Base-by-base conservation (phyloP, 2,329 filamentous ascomycete species). In the Cladosporium austrohemisphaericum region DNA sequence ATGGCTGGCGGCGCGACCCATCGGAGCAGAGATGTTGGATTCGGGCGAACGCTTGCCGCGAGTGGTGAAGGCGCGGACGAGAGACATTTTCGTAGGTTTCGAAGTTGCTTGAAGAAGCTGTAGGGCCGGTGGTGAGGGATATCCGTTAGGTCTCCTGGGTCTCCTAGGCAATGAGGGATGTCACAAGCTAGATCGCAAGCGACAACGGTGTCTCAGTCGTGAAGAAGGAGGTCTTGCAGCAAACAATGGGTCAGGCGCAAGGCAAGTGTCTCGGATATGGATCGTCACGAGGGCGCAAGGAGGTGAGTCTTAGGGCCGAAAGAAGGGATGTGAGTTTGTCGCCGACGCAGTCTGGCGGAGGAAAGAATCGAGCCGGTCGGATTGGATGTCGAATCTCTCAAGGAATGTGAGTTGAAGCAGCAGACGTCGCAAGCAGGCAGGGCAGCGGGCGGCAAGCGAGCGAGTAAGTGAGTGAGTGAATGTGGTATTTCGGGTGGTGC, bases 21-120 rank as follows among this genome's bases (percentile, higher is more conserved):
- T 53, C 20, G 56, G 25, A 28, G 57, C 36, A 56, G 54, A 29
- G 65, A 67, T 57, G 56, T 53, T 40, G 45, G 55, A 52, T 29
- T 57, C 51, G 41, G 75, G 73, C 35, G 74, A 60, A 58, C 79
- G 76, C 73, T 82, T 86, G 68, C 83, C 81, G 68, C 81, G 80
- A 58, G 83, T 86, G 60, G 84, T 88, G 66, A 91, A 86, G 52
- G 85, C 85, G 64, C 86, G 79, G 45, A 83, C 78, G 59, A 91
- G 72, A 60, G 79, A 81, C 76, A 76, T 75, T 57, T 55, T 69
- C 64, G 28, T 25, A 20, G 18, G 26, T 26, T 25, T 29, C 18
- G 32, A 20, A 22, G 23, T 43, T 50, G 37, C 20, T 41, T 50
- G 37, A 26, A 28, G 47, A 37, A 37, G 44, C 16, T 29, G 36